Base-by-base conservation (phyloP, 2,329 filamentous ascomycete genomes). In the Ceratocystis lukuohia region DNA sequence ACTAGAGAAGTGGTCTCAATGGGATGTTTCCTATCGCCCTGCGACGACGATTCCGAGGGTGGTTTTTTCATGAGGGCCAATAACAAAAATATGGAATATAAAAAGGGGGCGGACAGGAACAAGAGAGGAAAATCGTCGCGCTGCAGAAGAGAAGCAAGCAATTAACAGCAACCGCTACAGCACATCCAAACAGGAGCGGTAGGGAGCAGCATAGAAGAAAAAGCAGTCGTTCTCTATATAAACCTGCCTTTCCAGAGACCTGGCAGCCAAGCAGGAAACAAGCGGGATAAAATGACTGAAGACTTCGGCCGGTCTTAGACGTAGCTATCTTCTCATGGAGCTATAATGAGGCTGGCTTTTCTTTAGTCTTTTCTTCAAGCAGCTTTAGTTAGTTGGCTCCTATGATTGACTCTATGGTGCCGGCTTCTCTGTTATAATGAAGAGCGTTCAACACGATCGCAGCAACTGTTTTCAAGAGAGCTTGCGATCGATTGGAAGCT, bases 41-140 rank as follows among this genome's bases (percentile, higher is more conserved):
- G 57, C 15, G 56, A 59, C 45, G 66, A 62, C 65, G 68, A 68
- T 44, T 57, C 66, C 15, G 46, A 59, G 25, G 61, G 25, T n/a
- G 57, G 68, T 45, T 46, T 61, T 62, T 68, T 68, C 68, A 69
- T 69, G 56, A 62, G 50, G 44, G 28, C 37, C 50, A 28, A 41
- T 7, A 30, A 12, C 25, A 25, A 41, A 28, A 46, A 20, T 15
- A 37, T n/a, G 17, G 44, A 30, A n/a, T 25, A 22, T 50, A 33
- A 28, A 65, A 30, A n/a, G 30, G 12, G 17, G 12, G 33, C 1
- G 33, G 33, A 37, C 20, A 50, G 20, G 22, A 22, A 25, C n/a
- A 57, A 59, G 7, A 59, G 28, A 20, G 28, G 6, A 59, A 22
- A 56, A 65, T 22, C 64, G 33, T 8, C 45, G 44, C 22, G 61